Conservation (phyloP, 495 filamentous ascomycete species). For the Filosporella fistucella region DNA sequence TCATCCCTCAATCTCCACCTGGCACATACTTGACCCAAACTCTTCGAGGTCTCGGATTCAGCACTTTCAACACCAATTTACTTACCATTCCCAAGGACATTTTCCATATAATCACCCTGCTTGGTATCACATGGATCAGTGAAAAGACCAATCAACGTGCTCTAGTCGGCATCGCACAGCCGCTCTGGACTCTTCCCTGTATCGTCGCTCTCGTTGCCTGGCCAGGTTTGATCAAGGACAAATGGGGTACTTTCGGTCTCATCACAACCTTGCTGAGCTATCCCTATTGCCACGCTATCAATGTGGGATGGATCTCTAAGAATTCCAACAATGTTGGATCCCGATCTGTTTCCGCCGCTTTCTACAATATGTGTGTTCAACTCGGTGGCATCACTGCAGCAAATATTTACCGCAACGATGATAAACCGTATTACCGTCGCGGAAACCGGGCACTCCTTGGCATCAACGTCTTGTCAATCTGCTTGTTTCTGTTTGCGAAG, state of each 20-base stretch:
- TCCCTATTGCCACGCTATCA: slow-evolving; percentile 43
- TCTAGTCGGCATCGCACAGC: slow-evolving; percentile 41
- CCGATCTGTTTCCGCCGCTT: slow-evolving; percentile 37
- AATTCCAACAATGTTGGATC: slow-evolving; percentile 38
- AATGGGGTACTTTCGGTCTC: slow-evolving; percentile 39
- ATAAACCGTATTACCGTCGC: slow-evolving; percentile 48
- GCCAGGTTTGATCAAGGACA: slow-evolving; percentile 29
- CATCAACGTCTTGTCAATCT: slow-evolving; percentile 30
- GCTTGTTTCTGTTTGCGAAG: slow-evolving; percentile 28
- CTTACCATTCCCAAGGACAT: slow-evolving; percentile 59
- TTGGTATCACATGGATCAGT: slow-evolving; percentile 51
- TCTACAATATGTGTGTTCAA: slow-evolving; percentile 59
- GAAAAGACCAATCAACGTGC: slow-evolving; percentile 54
- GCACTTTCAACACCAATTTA: slow-evolving; percentile 64
- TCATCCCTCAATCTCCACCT: slow-evolving; percentile 49
- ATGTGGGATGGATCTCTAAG: slow-evolving; percentile 36
- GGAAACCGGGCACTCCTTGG: slow-evolving; percentile 35
- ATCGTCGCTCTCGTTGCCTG: slow-evolving; percentile 45
- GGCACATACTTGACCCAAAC: slow-evolving; percentile 59
- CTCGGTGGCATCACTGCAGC: slow-evolving; percentile 47
- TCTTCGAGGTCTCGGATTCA: slow-evolving; percentile 56
- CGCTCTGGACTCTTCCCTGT: slow-evolving; percentile 55
- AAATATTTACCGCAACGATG: slow-evolving; percentile 53
- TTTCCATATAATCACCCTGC: slow-evolving; percentile 40
- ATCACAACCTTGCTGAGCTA: slow-evolving; percentile 28